A percentile compares a stretch with the other conserved stretches of the same genome.
Evolutionary conservation across 345 rosid genomes (phyloP).

Genomic region (Cardiospermum halicacabum): DNA sequence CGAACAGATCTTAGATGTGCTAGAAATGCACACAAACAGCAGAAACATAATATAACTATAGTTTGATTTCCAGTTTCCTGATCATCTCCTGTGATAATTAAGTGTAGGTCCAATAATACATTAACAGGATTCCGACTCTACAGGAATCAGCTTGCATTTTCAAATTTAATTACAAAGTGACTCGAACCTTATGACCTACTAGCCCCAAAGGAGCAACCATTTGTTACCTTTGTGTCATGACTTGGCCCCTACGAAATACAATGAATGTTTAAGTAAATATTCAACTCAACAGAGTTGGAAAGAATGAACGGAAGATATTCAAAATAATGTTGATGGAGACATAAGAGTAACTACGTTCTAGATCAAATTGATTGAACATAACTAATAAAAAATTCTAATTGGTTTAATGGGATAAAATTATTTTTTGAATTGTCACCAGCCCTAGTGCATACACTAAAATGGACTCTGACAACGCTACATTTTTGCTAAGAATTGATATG

Average conservation of each 20-base stretch:
- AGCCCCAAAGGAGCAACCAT: too few relatives aligned
- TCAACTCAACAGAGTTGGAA: neutral
- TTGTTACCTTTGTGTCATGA: too few relatives aligned
- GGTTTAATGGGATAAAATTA: too few relatives aligned
- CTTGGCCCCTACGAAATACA: too few relatives aligned
- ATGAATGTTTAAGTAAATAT: neutral
- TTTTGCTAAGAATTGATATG: constrained; percentile 5
- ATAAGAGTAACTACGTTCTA: neutral
- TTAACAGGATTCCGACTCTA: too few relatives aligned
- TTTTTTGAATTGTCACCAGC: too few relatives aligned
- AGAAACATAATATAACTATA: neutral
- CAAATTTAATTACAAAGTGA: too few relatives aligned
- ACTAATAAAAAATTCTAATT: too few relatives aligned
- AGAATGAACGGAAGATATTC: neutral
- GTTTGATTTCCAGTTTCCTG: neutral
- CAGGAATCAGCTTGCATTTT: too few relatives aligned
- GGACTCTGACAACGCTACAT: neutral
- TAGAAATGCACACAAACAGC: neutral
- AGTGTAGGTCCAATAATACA: too few relatives aligned
- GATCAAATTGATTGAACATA: neutral
- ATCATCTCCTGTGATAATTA: too few relatives aligned
- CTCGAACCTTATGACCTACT: too few relatives aligned
- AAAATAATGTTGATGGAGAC: neutral
- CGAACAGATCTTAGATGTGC: neutral
- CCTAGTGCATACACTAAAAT: neutral